Conservation (phyloP, 306 rosid species). For the Cicer chorassanicum region DNA sequence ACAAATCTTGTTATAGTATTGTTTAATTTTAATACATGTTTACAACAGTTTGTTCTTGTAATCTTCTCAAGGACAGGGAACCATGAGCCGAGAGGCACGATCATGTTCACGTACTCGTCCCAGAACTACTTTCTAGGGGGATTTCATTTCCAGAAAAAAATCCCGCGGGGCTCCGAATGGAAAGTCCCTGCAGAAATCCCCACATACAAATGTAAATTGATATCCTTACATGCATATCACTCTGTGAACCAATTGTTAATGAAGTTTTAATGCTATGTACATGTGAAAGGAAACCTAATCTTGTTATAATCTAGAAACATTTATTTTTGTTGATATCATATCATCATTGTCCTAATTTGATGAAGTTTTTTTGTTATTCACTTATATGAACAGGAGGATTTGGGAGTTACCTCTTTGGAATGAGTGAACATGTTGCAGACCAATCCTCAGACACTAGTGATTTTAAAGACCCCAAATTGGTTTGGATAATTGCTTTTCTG, state of each 20-base stretch:
- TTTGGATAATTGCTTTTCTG: constrained; percentile 60
- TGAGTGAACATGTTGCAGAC: constrained; percentile 52
- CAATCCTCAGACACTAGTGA: constrained; percentile 46
- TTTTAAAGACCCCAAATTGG: constrained; percentile 54
- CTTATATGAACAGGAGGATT: constrained; percentile 54
- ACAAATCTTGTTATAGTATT: too few species aligned
- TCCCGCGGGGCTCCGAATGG: too few species aligned
- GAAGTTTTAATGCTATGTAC: constrained; percentile 32
- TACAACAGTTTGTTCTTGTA: too few species aligned
- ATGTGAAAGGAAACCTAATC: constrained; percentile 34
- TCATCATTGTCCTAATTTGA: constrained; percentile 16
- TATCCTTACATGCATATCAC: too few species aligned
- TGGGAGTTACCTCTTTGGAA: constrained; percentile 62
- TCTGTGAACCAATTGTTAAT: neutral
- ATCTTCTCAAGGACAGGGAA: too few species aligned
- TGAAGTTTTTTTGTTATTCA: constrained; percentile 21
- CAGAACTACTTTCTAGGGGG: too few species aligned
- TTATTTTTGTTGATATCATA: constrained; percentile 5
- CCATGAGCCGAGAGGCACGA: too few species aligned
- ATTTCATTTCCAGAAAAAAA: too few species aligned
- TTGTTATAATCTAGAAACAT: constrained; percentile 7
- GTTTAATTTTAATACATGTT: too few species aligned
- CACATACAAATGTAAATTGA: too few species aligned
- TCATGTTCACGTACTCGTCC: too few species aligned
- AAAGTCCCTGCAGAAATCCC: too few species aligned